Base-by-base conservation (phyloP, 1,139 yeast species). In the Hanseniaspora sp. region DNA sequence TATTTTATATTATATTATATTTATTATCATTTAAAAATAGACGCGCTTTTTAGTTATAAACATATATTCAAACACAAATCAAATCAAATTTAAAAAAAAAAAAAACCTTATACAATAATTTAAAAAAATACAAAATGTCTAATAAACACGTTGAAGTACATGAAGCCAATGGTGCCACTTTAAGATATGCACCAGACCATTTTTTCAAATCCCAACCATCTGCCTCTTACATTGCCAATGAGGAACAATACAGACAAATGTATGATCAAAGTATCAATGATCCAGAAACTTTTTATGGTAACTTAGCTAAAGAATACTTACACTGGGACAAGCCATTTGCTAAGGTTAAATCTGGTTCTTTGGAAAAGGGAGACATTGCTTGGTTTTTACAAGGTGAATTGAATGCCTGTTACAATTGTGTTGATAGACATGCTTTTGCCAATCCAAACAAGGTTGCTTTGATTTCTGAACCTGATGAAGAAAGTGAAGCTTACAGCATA, bases 381-480 rank as follows among this genome's bases (percentile, higher is more conserved):
- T 92, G 97, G 97, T 92, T 92, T 67, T 71, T 87, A 54, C 92
- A 87, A 59, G 98, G 98, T 67, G 83, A 85, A 72, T 78, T 92
- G 68, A 92, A 92, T 67, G 97, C 98, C 51, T 77, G 87, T 57
- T 90, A 83, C 74, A 92, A 92, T 75, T 86, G 96, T 78, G 95
- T 92, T 62, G 98, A 92, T 72, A 82, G 97, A 74, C 95, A 87
- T 67, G 98, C 98, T 9, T 77, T 84, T 61, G 77, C 76, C 56
- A 83, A 78, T 67, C 98, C 98, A 57, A 79, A 87, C 67, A 87
- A 88, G 74, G 76, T 80, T 38, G 98, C 98, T 57, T 74, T 92
- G 59, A 84, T 90, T 63, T 90, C 86, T 73, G 98, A 92, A 74
- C 96, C 96, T 56, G 98, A 92, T 69, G 94, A 86, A 62, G 95